phyloP scores from a whole-genome alignment of 2,329 filamentous ascomycete species.

The Sarocladiaceae sp. region DNA sequence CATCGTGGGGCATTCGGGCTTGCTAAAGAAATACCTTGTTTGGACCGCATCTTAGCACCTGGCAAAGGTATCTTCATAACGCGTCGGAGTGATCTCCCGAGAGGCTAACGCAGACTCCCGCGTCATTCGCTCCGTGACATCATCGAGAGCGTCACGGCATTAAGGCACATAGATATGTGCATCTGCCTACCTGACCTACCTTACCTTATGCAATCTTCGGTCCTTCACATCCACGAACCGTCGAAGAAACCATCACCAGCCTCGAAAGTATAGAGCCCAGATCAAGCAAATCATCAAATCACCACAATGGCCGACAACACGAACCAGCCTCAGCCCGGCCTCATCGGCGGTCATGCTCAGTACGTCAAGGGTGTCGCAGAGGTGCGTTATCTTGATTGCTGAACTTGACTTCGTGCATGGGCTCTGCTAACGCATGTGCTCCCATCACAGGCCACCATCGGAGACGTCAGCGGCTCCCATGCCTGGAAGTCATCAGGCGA shows the following conservation, averaged over 20 bases:
- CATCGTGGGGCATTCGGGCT: too few species aligned
- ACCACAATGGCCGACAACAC: conserved; percentile 24
- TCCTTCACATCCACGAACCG: background rate
- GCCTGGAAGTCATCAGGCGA: conserved; percentile 59
- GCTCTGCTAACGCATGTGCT: conserved; percentile 3
- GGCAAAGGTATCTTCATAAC: too few species aligned
- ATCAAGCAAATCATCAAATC: conserved; percentile 1
- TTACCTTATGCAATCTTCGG: background rate
- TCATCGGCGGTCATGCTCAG: conserved; percentile 58
- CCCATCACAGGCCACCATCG: conserved; percentile 45
- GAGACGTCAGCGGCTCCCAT: conserved; percentile 53
- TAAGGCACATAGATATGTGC: too few species aligned
- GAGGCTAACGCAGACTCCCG: too few species aligned
- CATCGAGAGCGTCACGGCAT: background rate
- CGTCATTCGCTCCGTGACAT: background rate
- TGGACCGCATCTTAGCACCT: too few species aligned
- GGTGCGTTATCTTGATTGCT: conserved; percentile 32
- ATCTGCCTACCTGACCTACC: too few species aligned
- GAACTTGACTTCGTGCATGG: background rate
- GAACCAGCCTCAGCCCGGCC: conserved; percentile 43
- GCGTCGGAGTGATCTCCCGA: too few species aligned
- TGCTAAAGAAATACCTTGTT: too few species aligned
- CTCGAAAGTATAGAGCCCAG: background rate
- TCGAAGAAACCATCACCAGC: too few species aligned
- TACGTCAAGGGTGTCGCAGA: conserved; percentile 64